These are phyloP conservation scores for Botrytis deweyae DNA, from an alignment of 2,329 filamentous ascomycete species.

Conservation along the genomic window DNA sequence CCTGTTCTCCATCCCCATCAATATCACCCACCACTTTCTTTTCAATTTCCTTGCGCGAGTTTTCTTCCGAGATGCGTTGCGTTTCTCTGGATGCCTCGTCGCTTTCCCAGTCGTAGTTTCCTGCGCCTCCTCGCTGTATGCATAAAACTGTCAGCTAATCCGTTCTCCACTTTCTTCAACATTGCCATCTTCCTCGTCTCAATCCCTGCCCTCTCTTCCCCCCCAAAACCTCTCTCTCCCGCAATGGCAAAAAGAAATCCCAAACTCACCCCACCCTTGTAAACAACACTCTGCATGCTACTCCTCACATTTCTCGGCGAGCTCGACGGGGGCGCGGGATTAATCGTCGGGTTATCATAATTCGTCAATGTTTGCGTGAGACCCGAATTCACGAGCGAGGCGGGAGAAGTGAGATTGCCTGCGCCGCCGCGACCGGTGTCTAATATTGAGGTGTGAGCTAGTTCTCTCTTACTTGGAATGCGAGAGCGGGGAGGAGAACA, in stretches of 20 bases:
- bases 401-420: conserved; percentile 53
- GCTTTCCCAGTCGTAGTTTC: neutral
- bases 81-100: neutral
- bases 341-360: conserved; percentile 18
- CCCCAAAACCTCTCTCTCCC: conserved; percentile 36
- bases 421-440: conserved; percentile 57
- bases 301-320: conserved; percentile 12
- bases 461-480: neutral
- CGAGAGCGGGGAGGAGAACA: neutral
- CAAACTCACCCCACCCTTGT: conserved; percentile 54
- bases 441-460: neutral
- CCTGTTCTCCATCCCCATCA: conserved; percentile 46
- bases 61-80: neutral
- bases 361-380: conserved; percentile 24
- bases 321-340: conserved; percentile 14
- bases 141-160: conserved; percentile 25
- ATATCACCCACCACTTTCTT: neutral
- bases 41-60: conserved; percentile 26
- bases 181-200: neutral
- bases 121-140: conserved; percentile 1
- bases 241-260: conserved; percentile 49
- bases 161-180: neutral
- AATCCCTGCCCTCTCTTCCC: neutral
- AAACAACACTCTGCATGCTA: conserved; percentile 18
- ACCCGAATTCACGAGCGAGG: conserved; percentile 26